phyloP scores from a whole-genome alignment of 306 rosid genomes.

The Glycine soja region DNA sequence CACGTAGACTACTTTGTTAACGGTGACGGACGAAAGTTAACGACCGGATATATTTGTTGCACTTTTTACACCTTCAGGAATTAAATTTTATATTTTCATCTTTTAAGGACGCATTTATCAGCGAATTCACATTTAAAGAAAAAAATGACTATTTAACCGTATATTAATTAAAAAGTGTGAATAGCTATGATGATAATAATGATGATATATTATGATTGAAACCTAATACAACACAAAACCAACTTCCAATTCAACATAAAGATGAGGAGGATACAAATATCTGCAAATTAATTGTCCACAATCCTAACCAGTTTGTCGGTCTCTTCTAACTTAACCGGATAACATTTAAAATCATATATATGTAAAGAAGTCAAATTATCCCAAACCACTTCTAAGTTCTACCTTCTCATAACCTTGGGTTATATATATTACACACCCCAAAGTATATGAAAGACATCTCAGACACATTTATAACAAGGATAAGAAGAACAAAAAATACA shows the following conservation, averaged over 20 bases:
- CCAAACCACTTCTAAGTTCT: slow-evolving; percentile 23
- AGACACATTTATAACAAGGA: background rate
- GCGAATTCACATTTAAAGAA: no score
- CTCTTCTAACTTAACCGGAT: slow-evolving; percentile 33
- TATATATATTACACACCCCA: slow-evolving; percentile 40
- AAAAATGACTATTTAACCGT: no score
- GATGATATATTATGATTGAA: background rate
- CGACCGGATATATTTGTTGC: no score
- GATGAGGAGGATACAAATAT: slow-evolving; percentile 7
- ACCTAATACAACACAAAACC: slow-evolving; percentile 8
- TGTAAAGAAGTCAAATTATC: background rate
- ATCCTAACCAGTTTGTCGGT: background rate
- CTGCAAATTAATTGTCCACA: slow-evolving; percentile 34
- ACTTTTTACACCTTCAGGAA: no score
- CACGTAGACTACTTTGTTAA: no score
- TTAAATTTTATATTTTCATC: no score
- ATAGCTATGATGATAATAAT: background rate
- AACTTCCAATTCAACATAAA: slow-evolving; percentile 25
- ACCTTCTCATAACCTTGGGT: slow-evolving; percentile 42
- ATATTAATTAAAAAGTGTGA: background rate
- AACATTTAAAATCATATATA: slow-evolving; percentile 6
- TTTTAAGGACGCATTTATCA: no score
- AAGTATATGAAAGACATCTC: slow-evolving; percentile 32
- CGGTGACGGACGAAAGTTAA: no score
- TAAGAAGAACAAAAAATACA: background rate